Evolutionary conservation across 495 filamentous ascomycete species (phyloP).

Genomic region (Aspergillus bertholletiae): DNA sequence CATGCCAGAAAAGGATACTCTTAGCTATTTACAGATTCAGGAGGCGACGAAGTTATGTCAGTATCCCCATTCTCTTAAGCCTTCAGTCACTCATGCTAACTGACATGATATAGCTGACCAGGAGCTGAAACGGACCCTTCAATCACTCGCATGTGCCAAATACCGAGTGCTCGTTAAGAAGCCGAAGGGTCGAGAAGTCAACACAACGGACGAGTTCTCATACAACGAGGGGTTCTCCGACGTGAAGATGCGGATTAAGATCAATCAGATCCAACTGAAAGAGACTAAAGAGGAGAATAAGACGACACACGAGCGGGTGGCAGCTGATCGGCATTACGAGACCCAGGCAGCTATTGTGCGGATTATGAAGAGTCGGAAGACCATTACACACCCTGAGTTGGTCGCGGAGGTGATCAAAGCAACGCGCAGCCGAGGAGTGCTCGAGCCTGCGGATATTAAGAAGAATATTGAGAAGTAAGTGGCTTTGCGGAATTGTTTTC

Average conservation of each 20-base stretch:
- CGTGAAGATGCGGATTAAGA: slow-evolving; percentile 88
- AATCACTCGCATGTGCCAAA: slow-evolving; percentile 89
- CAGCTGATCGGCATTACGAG: slow-evolving; percentile 87
- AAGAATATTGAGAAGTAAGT: slow-evolving; percentile 90
- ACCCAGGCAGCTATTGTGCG: slow-evolving; percentile 95
- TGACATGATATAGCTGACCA: slow-evolving; percentile 49
- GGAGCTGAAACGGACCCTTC: slow-evolving; percentile 84
- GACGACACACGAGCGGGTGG: slow-evolving; percentile 85
- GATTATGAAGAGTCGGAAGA: slow-evolving; percentile 94
- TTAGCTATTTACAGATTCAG: slow-evolving; percentile 69
- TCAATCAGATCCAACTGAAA: slow-evolving; percentile 96
- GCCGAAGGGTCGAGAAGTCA: slow-evolving; percentile 80
- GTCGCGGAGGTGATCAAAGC: slow-evolving; percentile 85
- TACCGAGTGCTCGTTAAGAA: slow-evolving; percentile 81
- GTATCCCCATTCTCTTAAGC: slow-evolving; percentile 19
- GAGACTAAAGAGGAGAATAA: slow-evolving; percentile 91
- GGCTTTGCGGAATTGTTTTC: too few species aligned
- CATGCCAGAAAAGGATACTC: slow-evolving; percentile 46
- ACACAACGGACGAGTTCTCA: slow-evolving; percentile 70
- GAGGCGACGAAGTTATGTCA: slow-evolving; percentile 64
- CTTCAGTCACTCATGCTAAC: slow-evolving; percentile 14
- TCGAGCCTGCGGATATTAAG: slow-evolving; percentile 88
- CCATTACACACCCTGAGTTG: slow-evolving; percentile 75
- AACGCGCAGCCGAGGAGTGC: slow-evolving; percentile 75
- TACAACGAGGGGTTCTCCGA: slow-evolving; percentile 75